Evolutionary conservation across 2,329 filamentous ascomycete genomes (phyloP), one percentile per base, ranked within the genome.

Genomic region (Fusarium paranaense): DNA sequence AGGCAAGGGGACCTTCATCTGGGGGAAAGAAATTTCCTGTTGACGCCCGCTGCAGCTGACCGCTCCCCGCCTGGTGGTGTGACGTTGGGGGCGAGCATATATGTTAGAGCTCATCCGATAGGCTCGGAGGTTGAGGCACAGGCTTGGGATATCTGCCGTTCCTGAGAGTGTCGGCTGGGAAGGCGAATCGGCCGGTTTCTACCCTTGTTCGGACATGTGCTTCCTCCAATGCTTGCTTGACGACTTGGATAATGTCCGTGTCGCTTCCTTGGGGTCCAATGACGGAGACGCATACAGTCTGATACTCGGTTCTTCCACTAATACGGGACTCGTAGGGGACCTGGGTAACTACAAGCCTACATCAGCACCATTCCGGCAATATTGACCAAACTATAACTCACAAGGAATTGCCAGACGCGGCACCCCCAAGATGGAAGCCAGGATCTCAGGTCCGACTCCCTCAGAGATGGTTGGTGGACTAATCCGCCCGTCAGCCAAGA

Each of bases 351-450:
- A 27, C 32, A 40, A 16, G 32, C 27, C 50, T 9, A 35, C 35
- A 62, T 78, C 54, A 79, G 65, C 18, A 63, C 13, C 22, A 45
- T 38, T 40, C 42, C n/a, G 1, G 5, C 2, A n/a, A 59, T 30
- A 38, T 56, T 20, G 14, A 9, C 4, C 20, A 62, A 8, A 25
- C 2, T 18, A 13, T 18, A 35, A 79, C 83, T 78, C 77, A 83
- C 83, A 81, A 35, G 83, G 82, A 16, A 81, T 74, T 8, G 80
- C 70, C 7, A 84, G 70, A 32, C 82, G 73, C 2, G 82, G 81
- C 33, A 73, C 64, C 30, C 77, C 78, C 30, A 84, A 74, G 8
- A 82, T 60, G 1, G 78, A 66, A 20, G 80, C 75, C 32, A 83
- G 76, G 10, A 80, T 62, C 18, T 78, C 75, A 16, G 78, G 58